These are phyloP conservation scores for Galium porrigens DNA, from an alignment of 305 asterid genomes.

Conservation along the genomic window DNA sequence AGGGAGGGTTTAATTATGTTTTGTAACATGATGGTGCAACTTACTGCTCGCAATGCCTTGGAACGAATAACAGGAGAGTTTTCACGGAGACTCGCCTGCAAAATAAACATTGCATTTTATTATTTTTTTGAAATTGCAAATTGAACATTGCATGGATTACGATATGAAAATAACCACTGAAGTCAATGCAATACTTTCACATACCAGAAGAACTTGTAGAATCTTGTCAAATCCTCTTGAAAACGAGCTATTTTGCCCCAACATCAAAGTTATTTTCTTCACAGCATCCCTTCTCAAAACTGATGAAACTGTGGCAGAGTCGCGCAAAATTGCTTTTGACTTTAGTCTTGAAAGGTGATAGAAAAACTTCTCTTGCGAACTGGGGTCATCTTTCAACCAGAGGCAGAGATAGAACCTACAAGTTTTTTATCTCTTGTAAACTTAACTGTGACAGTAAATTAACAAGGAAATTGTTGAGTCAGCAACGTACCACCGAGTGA, in stretches of 20 bases:
- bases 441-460: slow-evolving; percentile 17
- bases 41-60: slow-evolving; percentile 96
- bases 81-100: slow-evolving; percentile 91
- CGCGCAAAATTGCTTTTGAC: slow-evolving; percentile 59
- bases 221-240: slow-evolving; percentile 94
- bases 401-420: slow-evolving; percentile 98
- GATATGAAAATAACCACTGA: slow-evolving; percentile 8
- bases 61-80: slow-evolving; percentile 91
- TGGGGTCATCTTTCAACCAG: slow-evolving; percentile 92
- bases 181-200: slow-evolving; percentile 25
- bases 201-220: slow-evolving; percentile 90
- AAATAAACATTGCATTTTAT: slow-evolving; percentile 11
- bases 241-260: slow-evolving; percentile 85
- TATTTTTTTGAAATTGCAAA: too few relatives aligned
- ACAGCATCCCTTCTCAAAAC: slow-evolving; percentile 59
- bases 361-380: slow-evolving; percentile 44
- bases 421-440: slow-evolving; percentile 12
- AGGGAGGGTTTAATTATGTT: slow-evolving; percentile 4
- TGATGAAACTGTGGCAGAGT: slow-evolving; percentile 40
- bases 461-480: slow-evolving; percentile 12
- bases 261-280: slow-evolving; percentile 60
- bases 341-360: slow-evolving; percentile 66
- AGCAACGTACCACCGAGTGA: slow-evolving; percentile 69
- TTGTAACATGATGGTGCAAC: slow-evolving; percentile 22
- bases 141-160: neutral